Evolutionary conservation across 1,139 yeast species (phyloP), one percentile per base, ranked within the genome.

Genomic region (Candida tropicalis): DNA sequence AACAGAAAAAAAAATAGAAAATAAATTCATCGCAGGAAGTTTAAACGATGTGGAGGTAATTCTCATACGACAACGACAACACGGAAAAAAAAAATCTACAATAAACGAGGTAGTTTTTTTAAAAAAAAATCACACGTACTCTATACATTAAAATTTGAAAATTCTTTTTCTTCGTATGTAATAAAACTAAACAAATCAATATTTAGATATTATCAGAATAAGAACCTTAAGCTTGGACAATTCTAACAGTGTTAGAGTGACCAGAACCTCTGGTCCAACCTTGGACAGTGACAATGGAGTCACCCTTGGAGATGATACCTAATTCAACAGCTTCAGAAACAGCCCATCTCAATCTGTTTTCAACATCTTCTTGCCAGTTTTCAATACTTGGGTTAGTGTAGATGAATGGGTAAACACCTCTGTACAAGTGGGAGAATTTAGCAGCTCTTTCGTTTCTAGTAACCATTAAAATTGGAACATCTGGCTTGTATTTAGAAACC

Each of bases 231-330:
- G 79, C 79, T 60, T 72, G 76, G 49, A 76, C 78, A 57, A 75
- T 68, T 81, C 98, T 93, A 72, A 93, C 82, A 54, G 99, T 93
- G 86, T 93, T 93, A 65, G 99, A 87, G 82, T 93, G 97, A 66
- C 99, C 99, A 54, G 91, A 80, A 75, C 99, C 99, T 70, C 95
- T 87, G 65, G 96, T 88, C 95, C 97, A 93, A 69, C 99, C 99
- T 81, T 93, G 99, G 66, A 93, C 87, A 64, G 96, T 88, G 58
- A 93, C 90, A 61, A 90, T 87, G 49, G 87, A 77, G 69, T 90
- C 97, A 70, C 97, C 97, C 72, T 82, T 82, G 62, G 75, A 73
- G 68, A 93, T 77, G 70, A 93, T 83, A 57, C 96, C 96, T 62
- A 91, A 81, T 55, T 81, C 85, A 63, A 85, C 79, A 57, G 97